These are phyloP conservation scores for Amaranthus palmeri DNA, from an alignment of 148 eudicot genomes.

Conservation along the genomic window DNA sequence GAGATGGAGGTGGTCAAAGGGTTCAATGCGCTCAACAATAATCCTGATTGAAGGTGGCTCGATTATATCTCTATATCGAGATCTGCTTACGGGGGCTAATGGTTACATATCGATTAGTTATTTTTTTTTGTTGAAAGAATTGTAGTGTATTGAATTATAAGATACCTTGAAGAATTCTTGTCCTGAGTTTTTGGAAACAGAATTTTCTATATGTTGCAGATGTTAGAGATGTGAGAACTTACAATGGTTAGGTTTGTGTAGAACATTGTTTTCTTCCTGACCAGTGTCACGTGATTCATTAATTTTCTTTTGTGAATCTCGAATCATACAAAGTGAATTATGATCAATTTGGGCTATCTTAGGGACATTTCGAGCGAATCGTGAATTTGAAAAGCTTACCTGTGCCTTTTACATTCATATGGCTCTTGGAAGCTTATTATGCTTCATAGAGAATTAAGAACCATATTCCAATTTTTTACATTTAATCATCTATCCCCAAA, in stretches of 20 bases:
- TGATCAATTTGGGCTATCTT: too few species aligned
- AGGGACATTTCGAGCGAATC: too few species aligned
- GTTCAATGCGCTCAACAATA: conserved; percentile 87
- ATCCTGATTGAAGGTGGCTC: background rate
- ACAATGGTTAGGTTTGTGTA: conserved; percentile 10
- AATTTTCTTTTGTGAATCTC: too few species aligned
- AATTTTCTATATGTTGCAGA: background rate
- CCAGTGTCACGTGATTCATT: background rate
- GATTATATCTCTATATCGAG: too few species aligned
- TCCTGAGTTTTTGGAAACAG: background rate
- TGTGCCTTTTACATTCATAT: too few species aligned
- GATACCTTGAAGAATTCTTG: conserved; percentile 11
- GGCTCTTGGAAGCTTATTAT: too few species aligned
- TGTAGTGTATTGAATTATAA: background rate
- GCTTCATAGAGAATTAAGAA: too few species aligned
- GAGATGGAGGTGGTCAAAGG: conserved; percentile 48
- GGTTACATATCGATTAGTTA: background rate
- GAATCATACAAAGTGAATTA: too few species aligned
- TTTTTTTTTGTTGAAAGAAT: conserved; percentile 1
- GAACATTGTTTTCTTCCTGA: conserved; percentile 6
- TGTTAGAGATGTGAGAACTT: background rate
- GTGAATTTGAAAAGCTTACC: too few species aligned
- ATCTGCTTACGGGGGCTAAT: background rate
- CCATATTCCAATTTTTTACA: too few species aligned
- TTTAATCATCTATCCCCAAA: too few species aligned